Percentiles rank a stretch among this genome's conserved stretches.
These are phyloP conservation scores for Curvularia verruculosa DNA, from an alignment of 2,329 filamentous ascomycete genomes.

Conservation along the genomic window DNA sequence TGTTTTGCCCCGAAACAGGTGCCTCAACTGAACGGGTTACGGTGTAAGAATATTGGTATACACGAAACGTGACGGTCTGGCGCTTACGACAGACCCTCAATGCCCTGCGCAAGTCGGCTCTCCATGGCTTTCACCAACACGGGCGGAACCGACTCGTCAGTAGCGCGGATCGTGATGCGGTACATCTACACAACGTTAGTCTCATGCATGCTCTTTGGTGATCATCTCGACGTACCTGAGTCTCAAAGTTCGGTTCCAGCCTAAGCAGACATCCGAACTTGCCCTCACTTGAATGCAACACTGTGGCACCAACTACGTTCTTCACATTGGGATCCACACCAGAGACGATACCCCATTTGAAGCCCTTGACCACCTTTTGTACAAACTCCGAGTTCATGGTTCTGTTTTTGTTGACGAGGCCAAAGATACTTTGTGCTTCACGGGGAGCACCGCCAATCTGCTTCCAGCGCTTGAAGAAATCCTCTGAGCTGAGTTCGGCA, in stretches of 20 bases:
- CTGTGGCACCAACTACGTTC: slow-evolving; percentile 92
- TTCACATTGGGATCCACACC: slow-evolving; percentile 89
- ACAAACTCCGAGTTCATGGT: slow-evolving; percentile 76
- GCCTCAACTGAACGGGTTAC: background rate
- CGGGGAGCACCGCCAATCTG: slow-evolving; percentile 90
- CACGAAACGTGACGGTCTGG: background rate
- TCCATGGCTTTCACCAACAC: slow-evolving; percentile 87
- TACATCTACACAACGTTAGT: slow-evolving; percentile 73
- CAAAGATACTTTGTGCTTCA: slow-evolving; percentile 88
- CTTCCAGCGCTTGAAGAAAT: slow-evolving; percentile 99
- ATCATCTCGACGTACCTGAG: slow-evolving; percentile 70
- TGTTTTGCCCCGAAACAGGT: background rate
- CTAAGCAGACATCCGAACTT: slow-evolving; percentile 95
- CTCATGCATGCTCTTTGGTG: background rate
- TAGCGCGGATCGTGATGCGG: slow-evolving; percentile 90
- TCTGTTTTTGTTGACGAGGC: slow-evolving; percentile 64
- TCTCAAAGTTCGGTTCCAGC: slow-evolving; percentile 91
- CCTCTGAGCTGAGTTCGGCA: slow-evolving; percentile 82
- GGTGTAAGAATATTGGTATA: slow-evolving; percentile 5
- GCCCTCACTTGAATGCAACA: slow-evolving; percentile 79
- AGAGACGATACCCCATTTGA: slow-evolving; percentile 85
- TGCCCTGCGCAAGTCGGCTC: slow-evolving; percentile 70
- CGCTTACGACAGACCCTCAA: slow-evolving; percentile 41
- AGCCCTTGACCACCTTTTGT: slow-evolving; percentile 75
- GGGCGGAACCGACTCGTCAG: slow-evolving; percentile 84